Evolutionary conservation across 441 rosid genomes (phyloP), one percentile per base, ranked within the genome.

Genomic region (Geranium incanum): DNA sequence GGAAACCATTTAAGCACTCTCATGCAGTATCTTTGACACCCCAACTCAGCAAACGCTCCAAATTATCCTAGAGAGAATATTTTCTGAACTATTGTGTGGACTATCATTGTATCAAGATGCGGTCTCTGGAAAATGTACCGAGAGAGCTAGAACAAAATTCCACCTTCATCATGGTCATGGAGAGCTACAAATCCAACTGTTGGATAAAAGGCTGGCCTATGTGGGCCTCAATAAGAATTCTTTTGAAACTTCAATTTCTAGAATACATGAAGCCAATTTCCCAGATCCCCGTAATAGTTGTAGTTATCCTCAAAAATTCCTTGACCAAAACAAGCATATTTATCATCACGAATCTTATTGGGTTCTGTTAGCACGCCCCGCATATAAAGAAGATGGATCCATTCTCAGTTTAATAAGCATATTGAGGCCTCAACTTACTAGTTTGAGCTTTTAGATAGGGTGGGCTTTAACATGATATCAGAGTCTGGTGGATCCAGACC

Each of bases 281-380:
- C 66, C 66, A 21, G 12, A 60, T 19, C 64, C 66, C 11, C 66
- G 23, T 36, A 9, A 60, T 21, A 60, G 36, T 60, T 60, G 66
- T 60, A 60, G 66, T 21, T 19, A 12, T 21, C 66, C 66, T 60
- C 36, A 60, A 36, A 60, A 60, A 28, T 60, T 4, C 66, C 66
- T 60, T 60, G 36, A 60, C 66, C 66, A 60, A 60, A 60, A 60
- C 33, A 60, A 60, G 66, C 66, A 60, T 60, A 60, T 19, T 21
- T 60, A 60, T 60, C 36, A 60, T 36, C 4, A 21, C 3, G 63
- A 18, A 48, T 48, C 57, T 15, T 13, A 16, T 48, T 48, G 57
- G 57, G 57, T 3, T 48, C 3, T 12, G 21, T 21, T 28, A 60
- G 21, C 23, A 19, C 23, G 19, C 36, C 5, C n/a, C 8, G 33